phyloP scores from a whole-genome alignment of 2,329 filamentous ascomycete species.

The Ambrosiella beaveri region DNA sequence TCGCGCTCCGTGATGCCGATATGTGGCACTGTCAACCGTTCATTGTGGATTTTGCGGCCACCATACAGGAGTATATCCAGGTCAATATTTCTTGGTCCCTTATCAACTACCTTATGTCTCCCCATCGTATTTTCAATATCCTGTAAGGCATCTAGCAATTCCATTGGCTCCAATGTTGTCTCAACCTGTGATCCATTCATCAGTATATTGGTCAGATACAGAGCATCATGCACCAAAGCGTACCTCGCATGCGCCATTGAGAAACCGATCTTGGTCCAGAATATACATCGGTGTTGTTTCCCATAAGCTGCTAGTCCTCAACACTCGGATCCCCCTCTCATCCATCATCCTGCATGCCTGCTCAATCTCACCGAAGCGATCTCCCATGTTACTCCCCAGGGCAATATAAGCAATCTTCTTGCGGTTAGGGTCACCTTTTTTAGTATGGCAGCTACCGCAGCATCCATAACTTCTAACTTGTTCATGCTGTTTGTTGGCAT shows the following conservation, averaged over 20 bases:
- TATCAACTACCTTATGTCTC: constrained; percentile 70
- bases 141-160: constrained; percentile 66
- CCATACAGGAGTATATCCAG: constrained; percentile 81
- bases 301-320: constrained; percentile 74
- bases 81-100: constrained; percentile 88
- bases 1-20: constrained; percentile 72
- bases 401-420: constrained; percentile 56
- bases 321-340: constrained; percentile 50
- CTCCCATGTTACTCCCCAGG: constrained; percentile 80
- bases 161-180: constrained; percentile 57
- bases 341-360: constrained; percentile 66
- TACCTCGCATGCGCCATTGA: constrained; percentile 89
- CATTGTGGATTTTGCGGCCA: constrained; percentile 43
- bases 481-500: background rate
- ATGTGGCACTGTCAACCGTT: constrained; percentile 72
- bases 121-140: constrained; percentile 67
- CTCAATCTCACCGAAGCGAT: constrained; percentile 73
- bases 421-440: background rate
- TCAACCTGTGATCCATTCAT: constrained; percentile 41
- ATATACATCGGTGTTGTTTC: constrained; percentile 97
- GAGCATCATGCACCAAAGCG: constrained; percentile 18
- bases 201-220: background rate
- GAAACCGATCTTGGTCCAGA: constrained; percentile 67
- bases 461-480: background rate
- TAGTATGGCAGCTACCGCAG: background rate